Conservation (phyloP, 2,329 filamentous ascomycete genomes). For the Trichophyton equinum region DNA sequence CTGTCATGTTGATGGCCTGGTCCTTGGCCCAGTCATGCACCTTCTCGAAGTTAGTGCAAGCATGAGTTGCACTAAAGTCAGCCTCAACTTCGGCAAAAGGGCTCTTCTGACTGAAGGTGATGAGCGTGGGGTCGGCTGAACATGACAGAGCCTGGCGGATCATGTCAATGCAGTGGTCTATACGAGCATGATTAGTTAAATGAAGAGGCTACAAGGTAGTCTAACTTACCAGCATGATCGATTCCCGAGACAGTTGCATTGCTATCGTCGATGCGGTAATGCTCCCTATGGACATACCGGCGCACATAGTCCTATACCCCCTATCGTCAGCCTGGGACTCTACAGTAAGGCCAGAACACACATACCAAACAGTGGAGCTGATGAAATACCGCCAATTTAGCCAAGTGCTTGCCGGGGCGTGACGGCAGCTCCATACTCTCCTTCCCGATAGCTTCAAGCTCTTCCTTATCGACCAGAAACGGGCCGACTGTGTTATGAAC, state of each 20-base stretch:
- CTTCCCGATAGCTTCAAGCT: conserved; percentile 11
- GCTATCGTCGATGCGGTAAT: conserved; percentile 11
- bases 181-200: not conserved
- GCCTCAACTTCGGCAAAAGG: conserved; percentile 7
- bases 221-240: conserved; percentile 12
- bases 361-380: conserved; percentile 19
- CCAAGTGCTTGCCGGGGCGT: conserved; percentile 9
- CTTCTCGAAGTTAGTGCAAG: conserved; percentile 10
- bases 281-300: conserved; percentile 10
- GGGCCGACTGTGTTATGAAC: conserved; percentile 5
- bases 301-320: conserved; percentile 11
- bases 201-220: not conserved
- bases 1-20: conserved; percentile 10
- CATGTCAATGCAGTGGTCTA: conserved; percentile 15
- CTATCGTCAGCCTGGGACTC: not conserved
- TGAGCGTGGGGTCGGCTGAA: conserved; percentile 12
- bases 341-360: not conserved
- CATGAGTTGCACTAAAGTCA: conserved; percentile 11
- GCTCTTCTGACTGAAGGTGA: conserved; percentile 8
- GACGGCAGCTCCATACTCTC: conserved; percentile 12
- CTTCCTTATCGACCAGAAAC: conserved; percentile 6
- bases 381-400: conserved; percentile 14
- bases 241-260: conserved; percentile 4
- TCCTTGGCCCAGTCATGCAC: conserved; percentile 11
- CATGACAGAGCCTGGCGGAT: conserved; percentile 12